Percentiles rank a stretch among this genome's conserved stretches.
phyloP scores from a whole-genome alignment of 176 grass and related monocot species.

The maize (Zea mays) region Zm-B73-REFERENCE-NAM-5.0 NC_050102.1:113721501-113722000 shows the following conservation, averaged over 20 bases:
- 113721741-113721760: conserved; percentile 92
- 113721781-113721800: conserved; percentile 63
- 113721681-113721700: conserved; percentile 85
- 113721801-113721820: conserved; percentile 27
- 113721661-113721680: conserved; percentile 71
- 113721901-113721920: conserved; percentile 88
- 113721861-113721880: conserved; percentile 33
- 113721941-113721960: conserved; percentile 82
- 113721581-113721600: conserved; percentile 21
- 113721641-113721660: conserved; percentile 77
- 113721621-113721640: conserved; percentile 56
- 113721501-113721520: conserved; percentile 70
- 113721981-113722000: conserved; percentile 83
- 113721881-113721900: conserved; percentile 75
- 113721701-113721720: conserved; percentile 85
- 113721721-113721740: conserved; percentile 71
- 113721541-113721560: conserved; percentile 68
- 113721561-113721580: conserved; percentile 45
- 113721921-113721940: conserved; percentile 89
- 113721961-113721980: conserved; percentile 81
- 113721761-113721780: conserved; percentile 94
- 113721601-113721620: conserved; percentile 21
- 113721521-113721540: conserved; percentile 70
- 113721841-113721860: conserved; percentile 8
- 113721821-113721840: conserved; percentile 25